Conservation (phyloP, 164 flowering plant genomes). For the Magnolia officinalis region DNA sequence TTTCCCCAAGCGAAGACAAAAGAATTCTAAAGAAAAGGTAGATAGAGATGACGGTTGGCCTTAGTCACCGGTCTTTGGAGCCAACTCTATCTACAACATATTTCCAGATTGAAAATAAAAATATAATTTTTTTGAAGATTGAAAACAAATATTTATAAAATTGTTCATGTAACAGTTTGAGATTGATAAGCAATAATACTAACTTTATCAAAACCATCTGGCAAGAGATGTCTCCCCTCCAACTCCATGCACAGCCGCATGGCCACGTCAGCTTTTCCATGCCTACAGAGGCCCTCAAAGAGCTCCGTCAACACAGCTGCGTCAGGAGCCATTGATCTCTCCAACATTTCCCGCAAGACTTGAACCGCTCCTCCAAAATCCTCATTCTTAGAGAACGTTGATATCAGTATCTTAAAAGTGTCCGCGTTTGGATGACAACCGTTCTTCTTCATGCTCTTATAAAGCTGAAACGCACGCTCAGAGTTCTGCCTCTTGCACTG, state of each 20-base stretch:
- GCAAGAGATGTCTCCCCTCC: slow-evolving; percentile 39
- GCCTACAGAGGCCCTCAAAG: slow-evolving; percentile 41
- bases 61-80: too few species aligned
- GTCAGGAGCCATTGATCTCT: slow-evolving; percentile 45
- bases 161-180: not conserved
- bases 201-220: slow-evolving; percentile 30
- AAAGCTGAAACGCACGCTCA: slow-evolving; percentile 68
- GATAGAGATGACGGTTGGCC: too few species aligned
- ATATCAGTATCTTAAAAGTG: slow-evolving; percentile 51
- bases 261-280: slow-evolving; percentile 42
- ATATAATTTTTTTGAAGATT: too few species aligned
- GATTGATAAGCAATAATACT: slow-evolving; percentile 2
- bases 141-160: too few species aligned
- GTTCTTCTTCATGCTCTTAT: slow-evolving; percentile 61
- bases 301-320: slow-evolving; percentile 34
- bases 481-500: slow-evolving; percentile 69
- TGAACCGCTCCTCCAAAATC: slow-evolving; percentile 71
- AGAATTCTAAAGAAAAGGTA: too few species aligned
- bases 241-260: slow-evolving; percentile 35
- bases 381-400: slow-evolving; percentile 53
- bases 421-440: slow-evolving; percentile 60
- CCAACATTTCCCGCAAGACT: slow-evolving; percentile 60
- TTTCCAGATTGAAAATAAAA: too few species aligned
- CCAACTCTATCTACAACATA: too few species aligned
- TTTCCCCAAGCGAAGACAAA: too few species aligned